These are phyloP conservation scores for Gomphus bonarii DNA, from an alignment of 1,284 basidiomycete species.

Conservation along the genomic window DNA sequence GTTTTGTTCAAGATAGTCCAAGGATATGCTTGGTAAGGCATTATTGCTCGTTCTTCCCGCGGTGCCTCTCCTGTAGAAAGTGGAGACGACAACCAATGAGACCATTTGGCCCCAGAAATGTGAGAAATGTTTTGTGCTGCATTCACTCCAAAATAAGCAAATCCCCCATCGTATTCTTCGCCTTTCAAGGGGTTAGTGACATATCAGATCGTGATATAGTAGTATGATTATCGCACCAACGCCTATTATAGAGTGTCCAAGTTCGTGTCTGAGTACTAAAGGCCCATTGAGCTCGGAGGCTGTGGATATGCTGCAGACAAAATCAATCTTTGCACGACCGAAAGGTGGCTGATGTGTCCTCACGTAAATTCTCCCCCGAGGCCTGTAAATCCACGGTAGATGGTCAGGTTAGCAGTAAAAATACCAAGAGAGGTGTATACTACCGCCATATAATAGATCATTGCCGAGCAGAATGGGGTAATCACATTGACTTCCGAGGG, in stretches of 20 bases:
- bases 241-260: conserved; percentile 68
- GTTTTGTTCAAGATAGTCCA: conserved; percentile 62
- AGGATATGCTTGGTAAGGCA: conserved; percentile 68
- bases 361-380: conserved; percentile 78
- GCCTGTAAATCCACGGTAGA: conserved; percentile 29
- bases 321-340: neutral
- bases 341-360: conserved; percentile 19
- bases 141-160: conserved; percentile 67
- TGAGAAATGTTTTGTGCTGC: conserved; percentile 35
- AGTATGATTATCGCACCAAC: neutral
- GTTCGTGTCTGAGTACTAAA: conserved; percentile 71
- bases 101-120: conserved; percentile 46
- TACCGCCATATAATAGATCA: conserved; percentile 74
- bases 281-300: conserved; percentile 71
- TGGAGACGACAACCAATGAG: conserved; percentile 50
- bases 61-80: conserved; percentile 14
- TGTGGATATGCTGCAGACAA: conserved; percentile 54
- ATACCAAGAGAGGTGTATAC: conserved; percentile 17
- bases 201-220: neutral
- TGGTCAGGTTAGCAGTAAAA: neutral
- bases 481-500: conserved; percentile 54
- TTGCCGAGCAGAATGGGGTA: conserved; percentile 75
- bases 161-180: conserved; percentile 82
- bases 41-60: conserved; percentile 59
- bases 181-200: conserved; percentile 34